Percentiles rank a stretch among this genome's conserved stretches.
Evolutionary conservation across 129 eudicot species (phyloP).

Genomic region (Deinandra increscens): DNA sequence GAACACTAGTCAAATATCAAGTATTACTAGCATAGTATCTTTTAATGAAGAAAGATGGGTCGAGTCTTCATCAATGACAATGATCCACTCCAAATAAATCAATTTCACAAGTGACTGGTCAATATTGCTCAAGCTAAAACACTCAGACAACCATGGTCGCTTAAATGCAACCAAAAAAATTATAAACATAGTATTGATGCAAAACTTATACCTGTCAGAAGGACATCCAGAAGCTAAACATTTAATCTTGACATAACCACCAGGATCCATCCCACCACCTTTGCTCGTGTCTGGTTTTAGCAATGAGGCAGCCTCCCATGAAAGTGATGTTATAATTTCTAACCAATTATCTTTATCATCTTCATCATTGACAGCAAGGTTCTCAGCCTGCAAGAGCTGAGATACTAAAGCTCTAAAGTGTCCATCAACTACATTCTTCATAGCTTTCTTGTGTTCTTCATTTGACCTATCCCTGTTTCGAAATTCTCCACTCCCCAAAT

Average conservation of each 20-base stretch:
- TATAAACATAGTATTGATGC: not conserved
- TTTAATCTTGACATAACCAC: conserved; percentile 95
- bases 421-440: conserved; percentile 91
- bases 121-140: not conserved
- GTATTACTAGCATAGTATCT: not conserved
- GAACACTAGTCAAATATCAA: conserved; percentile 3
- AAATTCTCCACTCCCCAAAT: conserved; percentile 77
- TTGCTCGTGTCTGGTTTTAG: conserved; percentile 94
- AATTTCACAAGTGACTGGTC: not conserved
- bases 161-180: not conserved
- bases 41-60: not conserved
- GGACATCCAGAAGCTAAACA: conserved; percentile 90
- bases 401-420: conserved; percentile 94
- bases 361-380: conserved; percentile 58
- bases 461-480: conserved; percentile 75
- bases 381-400: conserved; percentile 95
- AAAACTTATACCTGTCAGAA: conserved; percentile 63
- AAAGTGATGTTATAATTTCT: conserved; percentile 80
- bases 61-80: not conserved
- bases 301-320: conserved; percentile 96
- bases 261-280: conserved; percentile 99
- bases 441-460: conserved; percentile 87
- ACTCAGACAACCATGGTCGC: conserved; percentile 1
- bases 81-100: not conserved
- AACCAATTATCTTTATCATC: conserved; percentile 76